Conservation (phyloP, 257 asterid species). For the Capsicum pubescens region DNA sequence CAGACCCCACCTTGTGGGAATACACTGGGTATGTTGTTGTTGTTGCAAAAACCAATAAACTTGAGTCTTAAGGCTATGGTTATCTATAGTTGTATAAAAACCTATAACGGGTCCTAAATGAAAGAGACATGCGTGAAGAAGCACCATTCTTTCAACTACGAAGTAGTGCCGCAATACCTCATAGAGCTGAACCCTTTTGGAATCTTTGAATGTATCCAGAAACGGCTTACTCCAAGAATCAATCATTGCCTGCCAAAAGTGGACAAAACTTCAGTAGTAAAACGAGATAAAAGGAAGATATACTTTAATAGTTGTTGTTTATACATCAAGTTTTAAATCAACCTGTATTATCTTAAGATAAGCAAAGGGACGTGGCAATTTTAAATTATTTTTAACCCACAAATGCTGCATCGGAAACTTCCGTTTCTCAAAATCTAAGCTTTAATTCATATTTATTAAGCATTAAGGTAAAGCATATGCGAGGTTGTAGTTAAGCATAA, state of each 20-base stretch:
- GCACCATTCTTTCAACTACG: constrained; percentile 13
- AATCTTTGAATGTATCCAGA: constrained; percentile 58
- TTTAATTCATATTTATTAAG: neutral
- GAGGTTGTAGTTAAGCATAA: neutral
- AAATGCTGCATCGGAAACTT: constrained; percentile 8
- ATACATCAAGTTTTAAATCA: neutral
- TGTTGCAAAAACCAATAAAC: neutral
- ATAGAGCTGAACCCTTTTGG: constrained; percentile 56
- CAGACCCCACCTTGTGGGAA: too few species aligned
- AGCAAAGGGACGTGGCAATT: neutral
- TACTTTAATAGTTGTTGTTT: neutral
- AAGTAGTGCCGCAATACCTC: constrained; percentile 58
- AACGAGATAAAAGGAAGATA: neutral
- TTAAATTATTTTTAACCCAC: neutral
- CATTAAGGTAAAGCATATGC: neutral
- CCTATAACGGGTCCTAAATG: neutral
- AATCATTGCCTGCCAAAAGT: constrained; percentile 67
- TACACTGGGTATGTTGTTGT: too few species aligned
- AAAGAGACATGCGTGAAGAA: constrained; percentile 13
- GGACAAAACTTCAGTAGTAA: constrained; percentile 13
- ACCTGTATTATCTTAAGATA: constrained; percentile 8
- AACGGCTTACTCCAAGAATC: constrained; percentile 85
- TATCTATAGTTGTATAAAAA: constrained; percentile 7
- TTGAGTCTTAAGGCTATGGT: neutral
- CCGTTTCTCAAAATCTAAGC: constrained; percentile 5